These are phyloP conservation scores for Fusarium subglutinans DNA, from an alignment of 2,329 filamentous ascomycete species.

Conservation along the genomic window DNA sequence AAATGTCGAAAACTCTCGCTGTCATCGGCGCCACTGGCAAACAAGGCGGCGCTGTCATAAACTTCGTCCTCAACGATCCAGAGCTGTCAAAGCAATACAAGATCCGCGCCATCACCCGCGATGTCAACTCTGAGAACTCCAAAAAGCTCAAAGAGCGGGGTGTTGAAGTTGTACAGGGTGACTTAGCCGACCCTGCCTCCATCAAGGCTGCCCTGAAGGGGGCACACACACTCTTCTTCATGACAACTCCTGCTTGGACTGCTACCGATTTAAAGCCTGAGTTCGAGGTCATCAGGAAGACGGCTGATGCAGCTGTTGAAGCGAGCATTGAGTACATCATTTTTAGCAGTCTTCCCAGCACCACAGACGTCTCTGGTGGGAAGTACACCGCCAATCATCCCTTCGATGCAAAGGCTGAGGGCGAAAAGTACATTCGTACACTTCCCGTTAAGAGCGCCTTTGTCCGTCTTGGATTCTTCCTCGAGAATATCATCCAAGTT, in stretches of 20 bases:
- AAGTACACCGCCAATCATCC: constrained; percentile 47
- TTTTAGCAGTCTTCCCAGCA: constrained; percentile 51
- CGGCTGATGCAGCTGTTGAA: constrained; percentile 52
- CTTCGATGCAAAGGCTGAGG: constrained; percentile 63
- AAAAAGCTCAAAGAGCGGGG: constrained; percentile 42
- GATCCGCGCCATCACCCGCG: constrained; percentile 61
- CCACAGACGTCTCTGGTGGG: constrained; percentile 49
- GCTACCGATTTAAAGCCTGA: constrained; percentile 45
- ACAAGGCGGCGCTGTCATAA: constrained; percentile 60
- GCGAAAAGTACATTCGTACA: constrained; percentile 61
- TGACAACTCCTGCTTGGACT: constrained; percentile 56
- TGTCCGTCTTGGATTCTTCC: constrained; percentile 53
- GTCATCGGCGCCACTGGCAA: constrained; percentile 64
- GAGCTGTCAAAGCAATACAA: constrained; percentile 56
- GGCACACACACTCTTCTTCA: constrained; percentile 58
- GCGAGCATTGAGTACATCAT: constrained; percentile 51
- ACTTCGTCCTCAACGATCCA: constrained; percentile 55
- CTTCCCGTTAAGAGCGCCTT: constrained; percentile 57
- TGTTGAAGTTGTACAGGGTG: constrained; percentile 51
- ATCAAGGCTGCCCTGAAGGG: constrained; percentile 53
- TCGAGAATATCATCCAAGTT: constrained; percentile 49
- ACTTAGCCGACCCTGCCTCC: constrained; percentile 51
- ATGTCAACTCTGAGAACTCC: constrained; percentile 48
- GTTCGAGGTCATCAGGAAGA: constrained; percentile 50
- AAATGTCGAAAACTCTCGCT: constrained; percentile 50